Conservation (phyloP, 2,329 filamentous ascomycete species). For the Colletotrichum australisinense region DNA sequence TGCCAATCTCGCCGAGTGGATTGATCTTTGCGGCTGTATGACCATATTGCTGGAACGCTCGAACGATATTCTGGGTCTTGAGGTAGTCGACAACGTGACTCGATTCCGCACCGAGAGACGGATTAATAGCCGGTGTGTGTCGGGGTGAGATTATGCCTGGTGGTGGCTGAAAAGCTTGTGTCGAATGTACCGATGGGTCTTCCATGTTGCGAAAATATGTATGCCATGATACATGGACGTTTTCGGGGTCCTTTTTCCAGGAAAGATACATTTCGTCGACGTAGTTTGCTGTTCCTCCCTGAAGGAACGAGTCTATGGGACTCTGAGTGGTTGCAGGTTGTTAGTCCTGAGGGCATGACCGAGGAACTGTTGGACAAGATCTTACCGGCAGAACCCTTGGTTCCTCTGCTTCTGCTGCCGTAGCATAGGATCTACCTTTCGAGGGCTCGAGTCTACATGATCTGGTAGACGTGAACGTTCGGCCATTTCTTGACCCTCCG, state of each 20-base stretch:
- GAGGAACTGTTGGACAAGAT: accelerated
- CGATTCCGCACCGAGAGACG: slow-evolving; percentile 72
- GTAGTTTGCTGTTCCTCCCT: slow-evolving; percentile 97
- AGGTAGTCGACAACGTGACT: slow-evolving; percentile 92
- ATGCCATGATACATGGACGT: slow-evolving; percentile 98
- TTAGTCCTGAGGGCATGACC: not conserved
- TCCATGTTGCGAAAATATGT: slow-evolving; percentile 99
- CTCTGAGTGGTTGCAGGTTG: not conserved
- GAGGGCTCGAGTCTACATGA: not conserved
- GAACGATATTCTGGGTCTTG: slow-evolving; percentile 96
- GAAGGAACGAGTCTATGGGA: slow-evolving; percentile 85
- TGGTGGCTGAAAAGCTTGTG: slow-evolving; percentile 94
- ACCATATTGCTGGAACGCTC: slow-evolving; percentile 96
- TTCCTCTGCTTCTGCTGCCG: not conserved
- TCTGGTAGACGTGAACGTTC: not conserved
- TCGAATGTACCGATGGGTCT: slow-evolving; percentile 94
- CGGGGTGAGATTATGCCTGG: slow-evolving; percentile 89
- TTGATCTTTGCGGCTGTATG: slow-evolving; percentile 99
- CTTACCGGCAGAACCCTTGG: not conserved
- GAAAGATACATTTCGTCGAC: slow-evolving; percentile 99
- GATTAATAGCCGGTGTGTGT: slow-evolving; percentile 75
- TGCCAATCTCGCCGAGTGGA: slow-evolving; percentile 89
- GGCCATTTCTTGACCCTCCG: not conserved
- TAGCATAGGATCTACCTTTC: not conserved
- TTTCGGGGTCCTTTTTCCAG: slow-evolving; percentile 92